A percentile compares a stretch with the other conserved stretches of the same genome.
Evolutionary conservation across 2,329 filamentous ascomycete genomes (phyloP).

Genomic region (Diaporthe batatas): DNA sequence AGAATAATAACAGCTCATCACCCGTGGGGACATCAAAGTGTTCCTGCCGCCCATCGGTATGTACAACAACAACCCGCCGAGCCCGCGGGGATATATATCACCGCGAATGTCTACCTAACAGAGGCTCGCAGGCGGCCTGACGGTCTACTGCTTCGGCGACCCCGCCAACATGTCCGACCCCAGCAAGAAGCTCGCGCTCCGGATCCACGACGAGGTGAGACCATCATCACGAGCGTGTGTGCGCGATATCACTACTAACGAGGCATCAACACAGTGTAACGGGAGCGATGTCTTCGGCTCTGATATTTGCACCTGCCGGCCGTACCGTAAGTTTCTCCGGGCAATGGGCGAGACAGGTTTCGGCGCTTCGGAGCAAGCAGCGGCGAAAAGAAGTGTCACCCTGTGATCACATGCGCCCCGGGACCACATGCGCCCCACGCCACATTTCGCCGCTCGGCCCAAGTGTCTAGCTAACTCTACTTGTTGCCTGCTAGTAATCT

Average conservation of each 20-base stretch:
- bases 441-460: not conserved
- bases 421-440: too few species aligned
- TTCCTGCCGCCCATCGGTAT: slow-evolving; percentile 92
- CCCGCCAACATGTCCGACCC: slow-evolving; percentile 94
- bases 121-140: slow-evolving; percentile 75
- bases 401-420: not conserved
- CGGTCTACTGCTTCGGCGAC: slow-evolving; percentile 97
- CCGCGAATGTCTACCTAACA: slow-evolving; percentile 44
- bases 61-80: not conserved
- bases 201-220: slow-evolving; percentile 78
- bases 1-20: slow-evolving; percentile 75
- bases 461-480: slow-evolving; percentile 14
- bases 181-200: slow-evolving; percentile 82
- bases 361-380: not conserved
- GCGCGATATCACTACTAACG: not conserved
- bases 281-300: slow-evolving; percentile 98
- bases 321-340: slow-evolving; percentile 68
- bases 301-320: slow-evolving; percentile 96
- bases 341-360: not conserved
- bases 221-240: not conserved
- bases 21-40: slow-evolving; percentile 91
- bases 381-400: not conserved
- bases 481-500: slow-evolving; percentile 70
- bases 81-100: not conserved
- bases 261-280: slow-evolving; percentile 73